Base-by-base conservation (phyloP, 441 rosid genomes). In the Manihot esculenta region DNA sequence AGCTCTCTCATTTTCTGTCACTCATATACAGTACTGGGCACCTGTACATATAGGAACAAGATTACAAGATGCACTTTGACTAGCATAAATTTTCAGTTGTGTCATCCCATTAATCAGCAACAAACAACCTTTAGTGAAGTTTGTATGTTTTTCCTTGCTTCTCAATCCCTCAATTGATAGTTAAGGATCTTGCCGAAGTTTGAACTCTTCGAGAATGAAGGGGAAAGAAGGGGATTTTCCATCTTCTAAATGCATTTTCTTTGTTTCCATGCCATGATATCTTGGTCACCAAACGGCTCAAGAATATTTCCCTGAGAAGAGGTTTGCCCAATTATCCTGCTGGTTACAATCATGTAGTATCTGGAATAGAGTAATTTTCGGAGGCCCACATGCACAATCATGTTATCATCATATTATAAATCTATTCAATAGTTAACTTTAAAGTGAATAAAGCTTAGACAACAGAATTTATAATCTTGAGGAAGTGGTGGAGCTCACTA, bases 301-400 rank as follows among this genome's bases (percentile, higher is more conserved):
- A 57, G 21, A 45, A 68, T 41, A 41, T 42, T 61, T 71, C 60
- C 2, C 35, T 27, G 59, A 69, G 51, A 62, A 77, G 67, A 75
- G 63, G 69, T 77, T 75, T 79, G 77, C 80, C 81, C 72, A 51
- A 56, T 56, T 68, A 63, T 66, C 14, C 24, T 72, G 69, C 72
- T 56, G 38, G n/a, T n/a, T 60, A 62, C 68, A 77, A 81, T 82
- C 76, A 82, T 77, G 70, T 76, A 68, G 77, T 57, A 38, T 72
- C 74, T 64, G 77, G 72, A 81, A 76, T 74, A 78, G 70, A 68
- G 61, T 72, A 78, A 71, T 54, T 71, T 18, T 53, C 12, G 60
- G 18, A 79, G 86, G 83, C 80, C 85, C 88, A 78, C 87, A 74
- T 60, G 27, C 72, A 76, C 72, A 63, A 75, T 77, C 82, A 76